phyloP scores from a whole-genome alignment of 345 rosid species.

The Anacardium occidentale region DNA sequence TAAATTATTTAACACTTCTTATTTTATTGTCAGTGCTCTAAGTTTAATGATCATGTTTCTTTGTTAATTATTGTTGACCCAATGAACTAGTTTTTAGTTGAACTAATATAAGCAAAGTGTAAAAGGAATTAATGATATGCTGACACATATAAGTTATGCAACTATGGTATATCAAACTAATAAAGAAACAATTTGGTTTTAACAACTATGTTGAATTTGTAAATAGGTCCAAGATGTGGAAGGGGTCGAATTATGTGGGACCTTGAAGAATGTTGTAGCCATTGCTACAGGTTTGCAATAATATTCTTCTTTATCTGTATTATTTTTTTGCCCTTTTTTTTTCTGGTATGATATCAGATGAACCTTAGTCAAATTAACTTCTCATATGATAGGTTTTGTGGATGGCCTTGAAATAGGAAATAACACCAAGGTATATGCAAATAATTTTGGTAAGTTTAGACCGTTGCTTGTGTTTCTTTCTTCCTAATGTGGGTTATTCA shows the following conservation, averaged over 20 bases:
- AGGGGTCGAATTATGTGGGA: slow-evolving; percentile 96
- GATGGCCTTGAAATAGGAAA: slow-evolving; percentile 97
- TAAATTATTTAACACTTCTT: slow-evolving; percentile 74
- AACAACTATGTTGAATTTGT: slow-evolving; percentile 4
- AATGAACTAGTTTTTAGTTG: neutral
- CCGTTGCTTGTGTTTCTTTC: neutral
- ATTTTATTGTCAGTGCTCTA: slow-evolving; percentile 84
- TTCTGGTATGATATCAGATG: neutral
- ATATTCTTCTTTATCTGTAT: neutral
- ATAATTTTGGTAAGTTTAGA: slow-evolving; percentile 12
- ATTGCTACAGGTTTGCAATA: slow-evolving; percentile 67
- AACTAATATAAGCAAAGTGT: neutral
- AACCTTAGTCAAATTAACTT: slow-evolving; percentile 11
- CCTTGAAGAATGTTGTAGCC: slow-evolving; percentile 96
- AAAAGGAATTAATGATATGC: neutral
- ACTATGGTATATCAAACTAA: neutral
- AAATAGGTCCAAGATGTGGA: slow-evolving; percentile 83
- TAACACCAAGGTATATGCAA: slow-evolving; percentile 72
- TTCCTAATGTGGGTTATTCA: slow-evolving; percentile 11
- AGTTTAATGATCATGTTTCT: slow-evolving; percentile 23
- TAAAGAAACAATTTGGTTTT: neutral
- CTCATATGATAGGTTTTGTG: slow-evolving; percentile 59
- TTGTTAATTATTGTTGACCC: neutral
- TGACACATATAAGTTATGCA: neutral
- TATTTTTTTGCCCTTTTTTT: neutral